Evolutionary conservation across 1,284 basidiomycete genomes (phyloP).

Genomic region (Wallemia hederae): DNA sequence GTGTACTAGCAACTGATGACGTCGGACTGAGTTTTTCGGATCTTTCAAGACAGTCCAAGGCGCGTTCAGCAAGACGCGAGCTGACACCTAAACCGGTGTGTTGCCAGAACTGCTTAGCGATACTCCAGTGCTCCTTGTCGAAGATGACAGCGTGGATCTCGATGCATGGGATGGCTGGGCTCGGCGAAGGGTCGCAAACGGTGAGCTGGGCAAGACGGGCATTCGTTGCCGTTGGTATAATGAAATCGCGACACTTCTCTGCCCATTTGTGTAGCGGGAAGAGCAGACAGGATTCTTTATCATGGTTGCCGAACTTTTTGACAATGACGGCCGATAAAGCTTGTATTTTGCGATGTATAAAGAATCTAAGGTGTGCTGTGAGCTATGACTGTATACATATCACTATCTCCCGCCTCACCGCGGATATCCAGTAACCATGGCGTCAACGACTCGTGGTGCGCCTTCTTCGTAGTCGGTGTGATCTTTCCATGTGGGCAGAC

Average conservation of each 20-base stretch:
- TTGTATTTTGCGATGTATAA: slow-evolving; percentile 62
- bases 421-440: slow-evolving; percentile 84
- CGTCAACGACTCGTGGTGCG: slow-evolving; percentile 44
- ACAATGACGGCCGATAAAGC: slow-evolving; percentile 55
- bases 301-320: slow-evolving; percentile 37
- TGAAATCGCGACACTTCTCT: slow-evolving; percentile 41
- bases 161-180: slow-evolving; percentile 14
- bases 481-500: slow-evolving; percentile 76
- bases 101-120: slow-evolving; percentile 87
- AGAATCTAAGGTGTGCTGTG: slow-evolving; percentile 30
- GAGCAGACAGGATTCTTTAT: slow-evolving; percentile 41
- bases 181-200: slow-evolving; percentile 9
- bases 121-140: slow-evolving; percentile 28
- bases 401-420: background rate
- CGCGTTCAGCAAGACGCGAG: slow-evolving; percentile 57
- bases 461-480: slow-evolving; percentile 85
- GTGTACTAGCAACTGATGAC: slow-evolving; percentile 14
- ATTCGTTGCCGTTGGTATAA: slow-evolving; percentile 29
- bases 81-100: slow-evolving; percentile 75
- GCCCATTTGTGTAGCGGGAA: slow-evolving; percentile 44
- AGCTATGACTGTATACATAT: background rate
- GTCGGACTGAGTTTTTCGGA: slow-evolving; percentile 3
- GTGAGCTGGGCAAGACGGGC: slow-evolving; percentile 8
- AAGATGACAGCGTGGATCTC: slow-evolving; percentile 60
- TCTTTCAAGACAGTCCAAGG: slow-evolving; percentile 19